Evolutionary conservation across 768 basidiomycete species (phyloP).

Genomic region (Amanita pallidorosea): DNA sequence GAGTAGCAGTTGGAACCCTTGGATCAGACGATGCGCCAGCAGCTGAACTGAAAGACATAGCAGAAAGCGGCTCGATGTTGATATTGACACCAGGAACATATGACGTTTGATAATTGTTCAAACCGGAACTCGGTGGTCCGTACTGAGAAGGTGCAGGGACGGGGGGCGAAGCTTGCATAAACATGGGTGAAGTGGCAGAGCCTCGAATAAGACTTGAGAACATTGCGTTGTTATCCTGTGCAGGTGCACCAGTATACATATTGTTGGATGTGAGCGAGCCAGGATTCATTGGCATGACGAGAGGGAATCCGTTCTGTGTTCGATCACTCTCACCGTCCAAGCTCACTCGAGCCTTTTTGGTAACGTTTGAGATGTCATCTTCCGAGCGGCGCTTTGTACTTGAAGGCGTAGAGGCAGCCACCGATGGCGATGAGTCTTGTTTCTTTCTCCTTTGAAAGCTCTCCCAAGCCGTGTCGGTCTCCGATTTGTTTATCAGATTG

Average conservation of each 20-base stretch:
- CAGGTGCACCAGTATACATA: constrained; percentile 35
- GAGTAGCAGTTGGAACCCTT: constrained; percentile 19
- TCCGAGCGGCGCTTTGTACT: constrained; percentile 47
- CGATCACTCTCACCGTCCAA: constrained; percentile 30
- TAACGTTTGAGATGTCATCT: constrained; percentile 25
- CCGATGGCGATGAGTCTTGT: constrained; percentile 4
- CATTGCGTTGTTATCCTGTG: constrained; percentile 36
- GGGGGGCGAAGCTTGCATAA: constrained; percentile 36
- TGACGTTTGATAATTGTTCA: constrained; percentile 29
- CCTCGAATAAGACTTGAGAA: constrained; percentile 54
- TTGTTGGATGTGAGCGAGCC: constrained; percentile 21
- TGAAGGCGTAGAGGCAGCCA: background rate
- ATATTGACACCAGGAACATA: constrained; percentile 53
- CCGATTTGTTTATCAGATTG: constrained; percentile 71
- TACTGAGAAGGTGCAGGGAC: constrained; percentile 31
- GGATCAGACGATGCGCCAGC: constrained; percentile 17
- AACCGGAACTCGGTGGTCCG: constrained; percentile 23
- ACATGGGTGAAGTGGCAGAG: constrained; percentile 48
- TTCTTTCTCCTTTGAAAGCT: constrained; percentile 71
- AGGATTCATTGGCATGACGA: constrained; percentile 45
- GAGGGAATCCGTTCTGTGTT: constrained; percentile 36
- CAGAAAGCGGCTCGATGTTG: constrained; percentile 41
- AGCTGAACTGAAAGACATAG: constrained; percentile 36
- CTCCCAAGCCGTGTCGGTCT: constrained; percentile 92
- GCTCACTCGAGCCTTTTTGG: constrained; percentile 32